phyloP scores from a whole-genome alignment of 805 yeast genomes.

The Suhomyces sp. region DNA sequence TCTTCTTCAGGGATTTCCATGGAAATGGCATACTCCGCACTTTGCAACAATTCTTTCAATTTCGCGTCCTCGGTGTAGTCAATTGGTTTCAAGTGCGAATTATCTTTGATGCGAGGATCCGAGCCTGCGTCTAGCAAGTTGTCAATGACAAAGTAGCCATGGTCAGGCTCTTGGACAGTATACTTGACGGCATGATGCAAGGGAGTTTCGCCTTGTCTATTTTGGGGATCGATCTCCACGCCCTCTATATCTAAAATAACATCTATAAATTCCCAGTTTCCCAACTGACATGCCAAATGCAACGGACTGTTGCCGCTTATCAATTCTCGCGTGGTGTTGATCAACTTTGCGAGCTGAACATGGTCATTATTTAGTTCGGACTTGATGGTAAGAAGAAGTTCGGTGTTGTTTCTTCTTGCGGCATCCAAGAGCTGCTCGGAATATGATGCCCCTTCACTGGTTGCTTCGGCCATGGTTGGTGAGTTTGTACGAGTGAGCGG shows the following conservation, averaged over 20 bases:
- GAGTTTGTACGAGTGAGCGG: background rate
- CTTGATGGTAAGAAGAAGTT: constrained; percentile 60
- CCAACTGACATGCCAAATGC: constrained; percentile 78
- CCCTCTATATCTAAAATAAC: constrained; percentile 80
- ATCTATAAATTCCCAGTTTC: constrained; percentile 85
- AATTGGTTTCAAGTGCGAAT: constrained; percentile 66
- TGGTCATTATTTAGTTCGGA: constrained; percentile 40
- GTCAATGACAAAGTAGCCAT: constrained; percentile 74
- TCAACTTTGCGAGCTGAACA: constrained; percentile 41
- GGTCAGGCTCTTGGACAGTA: constrained; percentile 76
- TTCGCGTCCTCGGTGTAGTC: constrained; percentile 63
- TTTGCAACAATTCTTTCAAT: constrained; percentile 62
- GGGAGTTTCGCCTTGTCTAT: constrained; percentile 83
- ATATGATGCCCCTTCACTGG: constrained; percentile 61
- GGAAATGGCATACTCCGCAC: constrained; percentile 75
- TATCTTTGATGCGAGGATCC: constrained; percentile 54
- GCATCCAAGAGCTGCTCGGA: constrained; percentile 79
- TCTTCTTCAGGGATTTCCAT: constrained; percentile 30
- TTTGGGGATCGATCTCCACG: constrained; percentile 81
- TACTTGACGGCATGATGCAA: constrained; percentile 82
- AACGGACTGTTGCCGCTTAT: constrained; percentile 78
- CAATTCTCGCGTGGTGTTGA: constrained; percentile 64
- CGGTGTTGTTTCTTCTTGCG: constrained; percentile 83
- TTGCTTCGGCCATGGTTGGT: constrained; percentile 1
- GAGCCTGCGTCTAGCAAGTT: constrained; percentile 89